A percentile compares a stretch with the other conserved stretches of the same genome.
These are phyloP conservation scores for Chaetomium olivaceum DNA, from an alignment of 2,329 filamentous ascomycete species.

Conservation along the genomic window DNA sequence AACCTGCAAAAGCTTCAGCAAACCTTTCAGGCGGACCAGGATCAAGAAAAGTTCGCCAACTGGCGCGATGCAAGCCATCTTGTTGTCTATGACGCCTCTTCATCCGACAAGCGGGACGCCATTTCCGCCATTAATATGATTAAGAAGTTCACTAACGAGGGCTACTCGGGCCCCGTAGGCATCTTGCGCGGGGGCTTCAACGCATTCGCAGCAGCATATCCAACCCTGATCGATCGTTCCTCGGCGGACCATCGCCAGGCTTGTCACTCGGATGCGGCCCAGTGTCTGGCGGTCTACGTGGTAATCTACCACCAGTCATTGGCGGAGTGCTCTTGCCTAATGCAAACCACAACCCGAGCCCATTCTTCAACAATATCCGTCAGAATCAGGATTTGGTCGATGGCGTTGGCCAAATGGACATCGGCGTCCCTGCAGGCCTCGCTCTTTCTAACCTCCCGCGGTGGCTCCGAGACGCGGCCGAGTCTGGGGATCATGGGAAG, in stretches of 20 bases:
- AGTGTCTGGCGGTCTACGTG: slow-evolving; percentile 44
- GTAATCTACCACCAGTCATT: slow-evolving; percentile 70
- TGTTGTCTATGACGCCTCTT: slow-evolving; percentile 82
- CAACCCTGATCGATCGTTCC: slow-evolving; percentile 61
- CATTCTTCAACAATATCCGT: slow-evolving; percentile 94
- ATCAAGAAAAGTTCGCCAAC: slow-evolving; percentile 70
- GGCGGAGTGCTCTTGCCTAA: slow-evolving; percentile 83
- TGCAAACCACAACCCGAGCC: slow-evolving; percentile 69
- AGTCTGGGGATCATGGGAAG: slow-evolving; percentile 71
- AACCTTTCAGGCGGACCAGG: slow-evolving; percentile 73
- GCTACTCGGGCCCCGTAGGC: slow-evolving; percentile 71
- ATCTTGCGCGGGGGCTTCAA: slow-evolving; percentile 82
- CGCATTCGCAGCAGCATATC: slow-evolving; percentile 67
- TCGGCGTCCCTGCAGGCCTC: slow-evolving; percentile 50
- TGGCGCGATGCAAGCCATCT: slow-evolving; percentile 78
- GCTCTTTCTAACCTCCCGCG: slow-evolving; percentile 60
- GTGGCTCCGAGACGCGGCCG: slow-evolving; percentile 74
- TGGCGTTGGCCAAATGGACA: slow-evolving; percentile 81
- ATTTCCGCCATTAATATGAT: slow-evolving; percentile 79
- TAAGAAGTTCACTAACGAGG: slow-evolving; percentile 87
- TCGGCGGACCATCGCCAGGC: slow-evolving; percentile 47
- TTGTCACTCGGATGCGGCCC: slow-evolving; percentile 51
- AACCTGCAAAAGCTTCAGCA: slow-evolving; percentile 84
- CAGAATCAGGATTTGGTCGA: slow-evolving; percentile 95
- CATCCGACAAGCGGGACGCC: slow-evolving; percentile 77